Base-by-base conservation (phyloP, 441 rosid genomes). In the Breynia disticha region DNA sequence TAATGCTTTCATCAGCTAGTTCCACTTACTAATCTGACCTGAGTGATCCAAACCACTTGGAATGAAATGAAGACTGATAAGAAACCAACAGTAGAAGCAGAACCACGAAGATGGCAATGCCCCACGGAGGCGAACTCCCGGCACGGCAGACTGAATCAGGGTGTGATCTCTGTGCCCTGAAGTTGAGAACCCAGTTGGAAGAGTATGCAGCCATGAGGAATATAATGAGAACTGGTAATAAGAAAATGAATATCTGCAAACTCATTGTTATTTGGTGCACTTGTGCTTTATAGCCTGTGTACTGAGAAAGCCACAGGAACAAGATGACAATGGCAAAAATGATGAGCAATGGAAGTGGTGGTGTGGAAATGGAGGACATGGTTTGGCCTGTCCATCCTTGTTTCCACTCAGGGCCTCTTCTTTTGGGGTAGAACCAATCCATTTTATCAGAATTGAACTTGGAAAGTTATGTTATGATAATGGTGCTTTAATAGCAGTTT, bases 401-500 rank as follows among this genome's bases (percentile, higher is more conserved):
- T 63, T 79, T 82, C 83, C 86, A 77, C 35, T 73, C 67, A 1
- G 82, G 83, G 24, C 80, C 83, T 51, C 83, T 74, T 70, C 83
- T 73, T 55, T 20, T 70, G 0, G 80, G 70, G 43, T 75, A 60
- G 7, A 75, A 49, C 83, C 83, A 77, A 15, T 82, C 86, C 86
- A 82, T 77, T 21, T 39, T 55, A 14, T 15, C 17, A 16, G 17
- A 44, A 17, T 14, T 44, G 0, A 32, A 20, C 16, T 18, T 21
- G 5, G 43, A 39, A 39, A 14, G 14, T 39, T 39, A 9, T 39
- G 5, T 39, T 39, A 2, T 8, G 43, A 15, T 46, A 44, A 14
- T 44, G 47, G 47, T 17, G 62, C 42, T 63, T 55, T 19, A 3
- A 42, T 59, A 37, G 17, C 32, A 39, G 28, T 38, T 16, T 48